Base-by-base conservation (phyloP, 352 stramenopile species). In the Pythium inflatum region DNA sequence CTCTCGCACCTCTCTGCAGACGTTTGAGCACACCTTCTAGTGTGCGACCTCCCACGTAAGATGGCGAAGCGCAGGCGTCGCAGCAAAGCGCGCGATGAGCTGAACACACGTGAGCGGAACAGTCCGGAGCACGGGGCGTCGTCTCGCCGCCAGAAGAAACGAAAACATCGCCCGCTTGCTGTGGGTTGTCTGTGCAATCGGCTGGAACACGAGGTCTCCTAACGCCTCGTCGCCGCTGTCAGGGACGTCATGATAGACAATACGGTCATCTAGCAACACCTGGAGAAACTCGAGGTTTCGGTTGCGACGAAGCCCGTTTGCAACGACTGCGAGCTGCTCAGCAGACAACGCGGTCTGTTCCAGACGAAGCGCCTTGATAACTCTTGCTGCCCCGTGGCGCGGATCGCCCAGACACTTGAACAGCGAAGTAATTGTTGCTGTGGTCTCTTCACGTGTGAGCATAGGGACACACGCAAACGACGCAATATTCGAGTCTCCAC, bases 101-200 rank as follows among this genome's bases (percentile, higher is more conserved):
- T 41, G 13, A 2, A 33, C 30, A 38, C 51, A 46, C 12, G 51
- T 30, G 1, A 56, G 28, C 14, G 49, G 49, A 8, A 40, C 22
- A 6, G 30, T 11, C 20, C 22, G 51, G n/a, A 46, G 20, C 13
- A 59, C 33, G 30, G 22, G 33, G n/a, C 16, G 18, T 20, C n/a
- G 31, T 20, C n/a, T 59, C n/a, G 51, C 51, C 1, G 33, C 51
- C 30, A 46, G 20, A 12, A 60, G 53, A 33, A 48, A 60, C 31
- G 53, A 5, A 33, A 48, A 60, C 12, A 34, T 30, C 13, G 49
- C 28, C 27, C 28, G 28, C 28, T 57, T 57, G 28, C 49, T 57
- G 7, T 14, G 27, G n/a, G 7, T 22, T 12, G 49, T 41, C 27
- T 57, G 49, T 16, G 13, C 16, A 12, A 57, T 4, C 16, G 49